These are phyloP conservation scores for Trichoderma sp. DNA, from an alignment of 2,329 filamentous ascomycete genomes.

Conservation along the genomic window DNA sequence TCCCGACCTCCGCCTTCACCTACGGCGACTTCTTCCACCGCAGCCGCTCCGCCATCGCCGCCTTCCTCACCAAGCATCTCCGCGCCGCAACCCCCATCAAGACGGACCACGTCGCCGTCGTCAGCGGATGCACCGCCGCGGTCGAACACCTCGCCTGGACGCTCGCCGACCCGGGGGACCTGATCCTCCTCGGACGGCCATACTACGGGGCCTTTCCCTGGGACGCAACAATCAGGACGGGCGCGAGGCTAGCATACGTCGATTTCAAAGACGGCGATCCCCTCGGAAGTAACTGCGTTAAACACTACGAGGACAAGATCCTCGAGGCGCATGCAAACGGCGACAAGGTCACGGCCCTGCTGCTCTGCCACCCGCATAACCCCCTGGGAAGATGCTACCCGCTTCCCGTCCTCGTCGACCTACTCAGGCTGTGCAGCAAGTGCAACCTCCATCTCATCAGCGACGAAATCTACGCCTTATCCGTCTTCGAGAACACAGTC, in stretches of 20 bases:
- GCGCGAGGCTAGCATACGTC: slow-evolving; percentile 47
- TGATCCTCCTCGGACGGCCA: slow-evolving; percentile 47
- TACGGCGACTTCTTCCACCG: slow-evolving; percentile 48
- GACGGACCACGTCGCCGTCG: slow-evolving; percentile 42
- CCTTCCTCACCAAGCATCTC: slow-evolving; percentile 44
- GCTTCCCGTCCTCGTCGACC: slow-evolving; percentile 42
- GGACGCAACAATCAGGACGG: slow-evolving; percentile 49
- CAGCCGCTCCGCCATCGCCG: slow-evolving; percentile 38
- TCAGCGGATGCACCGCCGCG: slow-evolving; percentile 47
- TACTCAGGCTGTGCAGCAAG: slow-evolving; percentile 52
- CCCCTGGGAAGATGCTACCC: slow-evolving; percentile 54
- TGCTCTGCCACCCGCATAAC: slow-evolving; percentile 56
- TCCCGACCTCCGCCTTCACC: slow-evolving; percentile 41
- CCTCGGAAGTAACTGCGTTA: slow-evolving; percentile 45
- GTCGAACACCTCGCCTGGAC: slow-evolving; percentile 48
- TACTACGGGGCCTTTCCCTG: slow-evolving; percentile 53
- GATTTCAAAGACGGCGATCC: slow-evolving; percentile 50
- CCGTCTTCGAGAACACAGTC: slow-evolving; percentile 49
- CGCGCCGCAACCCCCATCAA: slow-evolving; percentile 37
- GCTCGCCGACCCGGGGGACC: slow-evolving; percentile 45
- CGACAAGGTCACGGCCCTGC: slow-evolving; percentile 48
- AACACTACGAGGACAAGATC: slow-evolving; percentile 49
- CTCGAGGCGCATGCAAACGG: slow-evolving; percentile 45
- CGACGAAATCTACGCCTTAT: slow-evolving; percentile 55
- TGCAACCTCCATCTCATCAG: slow-evolving; percentile 56